Base-by-base conservation (phyloP, 176 grass and related monocot genomes). In the Thalia dealbata region DNA sequence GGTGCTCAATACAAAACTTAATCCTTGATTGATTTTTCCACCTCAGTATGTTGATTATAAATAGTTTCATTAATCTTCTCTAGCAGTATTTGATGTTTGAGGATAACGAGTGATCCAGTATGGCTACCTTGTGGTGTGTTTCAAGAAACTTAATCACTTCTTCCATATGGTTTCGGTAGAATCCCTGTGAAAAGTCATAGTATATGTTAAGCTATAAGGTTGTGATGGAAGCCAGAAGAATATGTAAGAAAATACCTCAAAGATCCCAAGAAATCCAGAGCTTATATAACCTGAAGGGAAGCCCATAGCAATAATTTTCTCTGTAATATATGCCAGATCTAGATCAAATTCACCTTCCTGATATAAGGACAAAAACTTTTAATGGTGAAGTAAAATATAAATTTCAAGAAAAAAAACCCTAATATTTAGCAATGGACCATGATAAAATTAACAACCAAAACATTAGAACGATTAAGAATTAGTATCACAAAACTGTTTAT, bases 71-170 rank as follows among this genome's bases (percentile, higher is more conserved):
- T 30, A 14, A 6, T 15, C 62, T 16, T 29, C 15, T 27, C 28
- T 32, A 14, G 16, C 26, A 35, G 62, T 35, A 19, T 65, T 18
- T 65, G 27, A 65, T 65, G 16, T 9, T 64, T 65, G 42, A 70
- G 42, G 13, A 24, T 48, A 70, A 70, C 10, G 27, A 65, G 27
- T 30, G 16, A 27, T 14, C 24, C 28, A 65, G 27, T 8, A 65
- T 67, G 64, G 18, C 38, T 22, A 44, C 73, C 73, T 75, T 59
- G 73, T 75, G 73, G 12, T 75, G 52, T 18, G 55, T 75, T 44
- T 75, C 73, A 46, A 75, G 55, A 44, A 75, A 75, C 73, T 75
- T 75, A 38, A 75, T 62, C 73, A 75, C 55, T 75, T 75, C 73
- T 48, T 75, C 73, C 73, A 75, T 75, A 44, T 61, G 55, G 21